Evolutionary conservation across 768 basidiomycete genomes (phyloP), one percentile per base, ranked within the genome.

Genomic region (Trametes elegans): DNA sequence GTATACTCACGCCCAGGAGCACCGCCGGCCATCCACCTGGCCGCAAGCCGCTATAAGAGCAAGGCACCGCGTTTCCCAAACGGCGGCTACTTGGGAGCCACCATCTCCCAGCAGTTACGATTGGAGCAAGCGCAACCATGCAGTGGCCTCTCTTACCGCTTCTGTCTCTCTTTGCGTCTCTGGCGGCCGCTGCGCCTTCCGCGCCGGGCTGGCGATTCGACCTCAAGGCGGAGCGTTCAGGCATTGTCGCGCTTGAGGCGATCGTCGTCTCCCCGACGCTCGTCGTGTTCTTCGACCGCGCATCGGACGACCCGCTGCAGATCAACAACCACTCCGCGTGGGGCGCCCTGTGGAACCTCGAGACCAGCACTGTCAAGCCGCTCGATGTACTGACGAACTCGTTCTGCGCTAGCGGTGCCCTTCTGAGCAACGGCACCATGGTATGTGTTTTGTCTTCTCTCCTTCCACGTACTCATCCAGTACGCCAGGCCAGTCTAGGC

Each of bases 251-350:
- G 3, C 90, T 90, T 87, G 88, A 91, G 66, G 64, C 91, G 43
- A 74, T 76, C 11, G 70, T 91, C 50, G 75, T 91, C 58, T 91
- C 89, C 3, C 63, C 79, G 11, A 81, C 79, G 3, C 87, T 88
- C 60, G 88, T 81, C n/a, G 66, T 91, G 57, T 77, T 92, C 46
- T 67, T 93, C 41, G 90, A 93, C 77, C 91, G 91, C 70, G 89
- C 90, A 21, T 88, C 90, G 65, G 87, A 91, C 68, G 91, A 93
- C 65, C 90, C 89, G 29, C 70, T 90, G 43, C 79, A 80, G 2
- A 75, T 90, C 65, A 70, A 80, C 61, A 84, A 85, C 3, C 90
- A 90, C 63, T 88, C 90, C 7, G 88, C 90, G 11, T 93, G 90
- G 90, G 87, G 77, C 0, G 85, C 85, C 9, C 69, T 93, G 16